phyloP scores from a whole-genome alignment of 2,329 filamentous ascomycete species.

The Fusarium scirpi region DNA sequence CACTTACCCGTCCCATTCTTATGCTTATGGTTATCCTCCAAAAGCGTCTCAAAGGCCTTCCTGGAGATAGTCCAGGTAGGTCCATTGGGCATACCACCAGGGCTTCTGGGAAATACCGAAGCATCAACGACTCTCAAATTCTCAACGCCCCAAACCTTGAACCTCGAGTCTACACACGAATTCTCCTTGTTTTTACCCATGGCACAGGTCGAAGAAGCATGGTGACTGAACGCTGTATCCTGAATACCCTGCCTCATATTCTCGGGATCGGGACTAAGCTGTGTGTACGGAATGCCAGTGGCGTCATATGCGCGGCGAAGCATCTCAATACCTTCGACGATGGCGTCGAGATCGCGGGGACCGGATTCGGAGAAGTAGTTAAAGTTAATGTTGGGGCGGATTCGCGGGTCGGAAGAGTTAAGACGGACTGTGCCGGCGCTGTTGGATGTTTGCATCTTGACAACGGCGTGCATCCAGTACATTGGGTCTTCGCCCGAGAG shows the following conservation, averaged over 20 bases:
- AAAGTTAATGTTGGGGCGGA: conserved; percentile 3
- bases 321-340: conserved; percentile 10
- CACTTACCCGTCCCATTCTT: not conserved
- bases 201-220: not conserved
- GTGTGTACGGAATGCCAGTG: conserved; percentile 6
- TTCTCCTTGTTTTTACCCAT: not conserved
- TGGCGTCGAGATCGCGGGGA: not conserved
- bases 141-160: conserved; percentile 4
- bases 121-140: conserved; percentile 11
- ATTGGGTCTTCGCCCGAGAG: not conserved
- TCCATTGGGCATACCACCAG: conserved; percentile 9
- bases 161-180: not conserved
- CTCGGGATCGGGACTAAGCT: not conserved
- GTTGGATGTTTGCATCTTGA: conserved; percentile 17
- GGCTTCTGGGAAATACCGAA: conserved; percentile 3
- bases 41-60: conserved; percentile 7
- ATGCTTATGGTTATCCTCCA: conserved; percentile 6
- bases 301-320: conserved; percentile 3
- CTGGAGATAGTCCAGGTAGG: conserved; percentile 17
- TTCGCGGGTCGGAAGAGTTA: not conserved
- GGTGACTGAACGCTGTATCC: conserved; percentile 1
- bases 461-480: conserved; percentile 7
- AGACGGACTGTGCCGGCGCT: conserved; percentile 8
- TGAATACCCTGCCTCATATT: not conserved
- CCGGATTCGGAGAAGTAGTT: conserved; percentile 1